Conservation (phyloP, 2,329 filamentous ascomycete species). For the Mycosphaerella sp. region DNA sequence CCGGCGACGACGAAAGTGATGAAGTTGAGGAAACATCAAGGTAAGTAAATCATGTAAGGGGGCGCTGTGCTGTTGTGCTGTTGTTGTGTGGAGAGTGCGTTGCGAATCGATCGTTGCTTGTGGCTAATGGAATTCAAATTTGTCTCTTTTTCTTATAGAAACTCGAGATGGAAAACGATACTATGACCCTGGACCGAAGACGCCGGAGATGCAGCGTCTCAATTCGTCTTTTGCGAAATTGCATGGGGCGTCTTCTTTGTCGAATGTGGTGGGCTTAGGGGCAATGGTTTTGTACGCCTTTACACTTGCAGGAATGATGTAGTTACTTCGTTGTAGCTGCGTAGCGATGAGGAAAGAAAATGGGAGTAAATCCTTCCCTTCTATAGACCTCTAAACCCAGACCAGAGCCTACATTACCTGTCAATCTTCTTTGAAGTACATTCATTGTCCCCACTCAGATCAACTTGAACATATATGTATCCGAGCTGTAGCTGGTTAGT, state of each 20-base stretch:
- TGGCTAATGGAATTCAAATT: not conserved
- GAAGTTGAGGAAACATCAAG: constrained; percentile 69
- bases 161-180: constrained; percentile 84
- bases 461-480: no score
- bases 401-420: no score
- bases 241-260: constrained; percentile 72
- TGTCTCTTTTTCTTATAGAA: constrained; percentile 44
- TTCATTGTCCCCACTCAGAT: no score
- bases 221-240: constrained; percentile 73
- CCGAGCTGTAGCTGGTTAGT: no score
- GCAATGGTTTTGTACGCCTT: constrained; percentile 72
- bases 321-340: not conserved
- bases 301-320: constrained; percentile 59
- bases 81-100: no score
- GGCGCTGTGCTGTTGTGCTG: no score
- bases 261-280: constrained; percentile 67
- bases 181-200: constrained; percentile 72
- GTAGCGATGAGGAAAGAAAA: no score
- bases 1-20: constrained; percentile 71
- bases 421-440: no score
- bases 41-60: no score
- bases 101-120: not conserved
- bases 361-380: no score
- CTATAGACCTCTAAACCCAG: no score
- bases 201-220: constrained; percentile 71